phyloP scores from a whole-genome alignment of 2,329 filamentous ascomycete genomes.

The Fusarium sp. region DNA sequence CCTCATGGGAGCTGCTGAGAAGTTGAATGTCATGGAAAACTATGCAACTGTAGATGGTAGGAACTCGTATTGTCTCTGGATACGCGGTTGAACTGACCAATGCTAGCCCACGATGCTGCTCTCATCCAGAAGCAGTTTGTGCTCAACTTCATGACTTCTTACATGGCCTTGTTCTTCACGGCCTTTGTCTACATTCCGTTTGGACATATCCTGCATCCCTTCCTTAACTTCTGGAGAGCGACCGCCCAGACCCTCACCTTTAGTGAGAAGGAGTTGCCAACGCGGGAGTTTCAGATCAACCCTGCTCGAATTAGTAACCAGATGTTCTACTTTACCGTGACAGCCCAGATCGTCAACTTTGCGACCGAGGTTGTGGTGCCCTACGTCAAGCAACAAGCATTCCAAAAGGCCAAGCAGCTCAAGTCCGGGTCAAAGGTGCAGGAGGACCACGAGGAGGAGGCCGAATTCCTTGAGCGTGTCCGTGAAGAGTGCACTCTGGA shows the following conservation, averaged over 20 bases:
- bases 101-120: slow-evolving; percentile 78
- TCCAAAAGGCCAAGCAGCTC: slow-evolving; percentile 82
- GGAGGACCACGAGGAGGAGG: slow-evolving; percentile 80
- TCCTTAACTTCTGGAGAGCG: slow-evolving; percentile 83
- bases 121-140: slow-evolving; percentile 95
- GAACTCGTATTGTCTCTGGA: slow-evolving; percentile 19
- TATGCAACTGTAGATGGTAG: slow-evolving; percentile 84
- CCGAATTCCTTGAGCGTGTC: slow-evolving; percentile 82
- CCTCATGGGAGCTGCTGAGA: slow-evolving; percentile 81
- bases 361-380: slow-evolving; percentile 87
- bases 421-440: slow-evolving; percentile 67
- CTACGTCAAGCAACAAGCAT: slow-evolving; percentile 82
- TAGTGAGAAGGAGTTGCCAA: slow-evolving; percentile 77
- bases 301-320: slow-evolving; percentile 86
- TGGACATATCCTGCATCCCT: slow-evolving; percentile 83
- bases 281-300: slow-evolving; percentile 81
- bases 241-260: slow-evolving; percentile 81
- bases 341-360: slow-evolving; percentile 90
- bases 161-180: slow-evolving; percentile 90
- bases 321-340: slow-evolving; percentile 96
- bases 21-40: slow-evolving; percentile 87
- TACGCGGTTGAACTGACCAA: slow-evolving; percentile 16
- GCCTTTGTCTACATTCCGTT: slow-evolving; percentile 97
- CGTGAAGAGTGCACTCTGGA: slow-evolving; percentile 85
- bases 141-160: slow-evolving; percentile 96